These are phyloP conservation scores for Dichomitus squalens DNA, from an alignment of 1,284 basidiomycete genomes.

Conservation along the genomic window DNA sequence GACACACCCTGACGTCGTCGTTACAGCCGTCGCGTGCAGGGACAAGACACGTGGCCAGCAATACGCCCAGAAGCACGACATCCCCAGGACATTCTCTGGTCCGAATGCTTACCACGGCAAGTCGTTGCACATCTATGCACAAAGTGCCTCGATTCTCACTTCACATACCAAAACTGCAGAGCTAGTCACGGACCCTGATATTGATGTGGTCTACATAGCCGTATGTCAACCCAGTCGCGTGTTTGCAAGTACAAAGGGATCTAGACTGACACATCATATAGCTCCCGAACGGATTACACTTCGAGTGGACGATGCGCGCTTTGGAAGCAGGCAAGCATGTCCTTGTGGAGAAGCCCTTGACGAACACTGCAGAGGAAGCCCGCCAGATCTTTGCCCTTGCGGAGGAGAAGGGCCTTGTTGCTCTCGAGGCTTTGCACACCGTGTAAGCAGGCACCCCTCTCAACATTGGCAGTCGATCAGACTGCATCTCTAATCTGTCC, in stretches of 20 bases:
- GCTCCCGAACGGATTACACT: constrained; percentile 73
- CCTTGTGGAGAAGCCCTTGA: constrained; percentile 69
- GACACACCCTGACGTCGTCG: constrained; percentile 59
- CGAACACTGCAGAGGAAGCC: constrained; percentile 62
- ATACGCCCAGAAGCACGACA: constrained; percentile 58
- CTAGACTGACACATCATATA: constrained; percentile 25
- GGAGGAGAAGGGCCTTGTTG: constrained; percentile 34
- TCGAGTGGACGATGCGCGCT: constrained; percentile 79
- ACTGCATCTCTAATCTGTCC: background rate
- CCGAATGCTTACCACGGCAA: constrained; percentile 54
- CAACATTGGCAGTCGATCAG: background rate
- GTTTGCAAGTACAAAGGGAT: background rate
- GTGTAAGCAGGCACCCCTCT: background rate
- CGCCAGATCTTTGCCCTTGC: constrained; percentile 39
- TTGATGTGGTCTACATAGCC: constrained; percentile 68
- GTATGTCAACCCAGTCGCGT: constrained; percentile 24
- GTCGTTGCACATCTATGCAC: background rate
- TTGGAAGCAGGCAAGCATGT: constrained; percentile 73
- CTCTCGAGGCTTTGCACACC: constrained; percentile 40
- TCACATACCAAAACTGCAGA: constrained; percentile 36
- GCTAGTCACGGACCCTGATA: constrained; percentile 58
- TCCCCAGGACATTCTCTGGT: constrained; percentile 58
- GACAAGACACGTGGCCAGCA: constrained; percentile 48
- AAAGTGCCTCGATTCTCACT: no score
- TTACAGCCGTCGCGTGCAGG: constrained; percentile 68